phyloP scores from a whole-genome alignment of 441 rosid species.

The Gossypium schwendimanii region DNA sequence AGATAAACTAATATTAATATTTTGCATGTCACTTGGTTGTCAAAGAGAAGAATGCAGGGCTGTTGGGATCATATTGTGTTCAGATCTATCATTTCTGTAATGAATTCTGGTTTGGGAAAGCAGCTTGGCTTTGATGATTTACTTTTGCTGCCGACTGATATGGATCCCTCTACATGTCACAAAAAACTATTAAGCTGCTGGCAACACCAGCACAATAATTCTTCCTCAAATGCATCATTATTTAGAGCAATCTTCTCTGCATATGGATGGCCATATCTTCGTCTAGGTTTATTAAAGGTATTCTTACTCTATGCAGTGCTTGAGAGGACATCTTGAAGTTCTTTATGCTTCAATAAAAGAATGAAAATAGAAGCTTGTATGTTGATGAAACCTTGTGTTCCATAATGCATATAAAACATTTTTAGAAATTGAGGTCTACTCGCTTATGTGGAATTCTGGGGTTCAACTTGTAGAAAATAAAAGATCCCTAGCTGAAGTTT shows the following conservation, averaged over 20 bases:
- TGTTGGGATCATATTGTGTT: slow-evolving; percentile 64
- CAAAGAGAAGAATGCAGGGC: slow-evolving; percentile 40
- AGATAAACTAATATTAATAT: slow-evolving; percentile 8
- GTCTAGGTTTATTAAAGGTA: slow-evolving; percentile 84
- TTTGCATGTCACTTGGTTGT: background rate
- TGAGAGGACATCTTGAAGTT: background rate
- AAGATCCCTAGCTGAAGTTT: background rate
- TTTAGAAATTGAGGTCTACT: background rate
- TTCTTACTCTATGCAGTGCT: background rate
- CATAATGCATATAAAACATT: background rate
- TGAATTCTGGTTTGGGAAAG: slow-evolving; percentile 58
- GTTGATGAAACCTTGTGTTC: background rate
- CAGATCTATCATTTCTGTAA: slow-evolving; percentile 49
- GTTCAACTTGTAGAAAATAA: background rate
- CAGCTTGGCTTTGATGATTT: slow-evolving; percentile 85
- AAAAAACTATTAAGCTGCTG: slow-evolving; percentile 51
- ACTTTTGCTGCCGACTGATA: slow-evolving; percentile 63
- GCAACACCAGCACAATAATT: slow-evolving; percentile 43
- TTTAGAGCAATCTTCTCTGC: slow-evolving; percentile 65
- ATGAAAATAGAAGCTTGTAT: background rate
- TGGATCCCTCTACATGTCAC: slow-evolving; percentile 76
- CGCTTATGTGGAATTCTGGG: background rate
- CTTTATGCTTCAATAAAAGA: background rate
- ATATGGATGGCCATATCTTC: slow-evolving; percentile 76
- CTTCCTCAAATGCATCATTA: slow-evolving; percentile 45